Evolutionary conservation across 768 basidiomycete genomes (phyloP).

Genomic region (Termitomyces sp.): DNA sequence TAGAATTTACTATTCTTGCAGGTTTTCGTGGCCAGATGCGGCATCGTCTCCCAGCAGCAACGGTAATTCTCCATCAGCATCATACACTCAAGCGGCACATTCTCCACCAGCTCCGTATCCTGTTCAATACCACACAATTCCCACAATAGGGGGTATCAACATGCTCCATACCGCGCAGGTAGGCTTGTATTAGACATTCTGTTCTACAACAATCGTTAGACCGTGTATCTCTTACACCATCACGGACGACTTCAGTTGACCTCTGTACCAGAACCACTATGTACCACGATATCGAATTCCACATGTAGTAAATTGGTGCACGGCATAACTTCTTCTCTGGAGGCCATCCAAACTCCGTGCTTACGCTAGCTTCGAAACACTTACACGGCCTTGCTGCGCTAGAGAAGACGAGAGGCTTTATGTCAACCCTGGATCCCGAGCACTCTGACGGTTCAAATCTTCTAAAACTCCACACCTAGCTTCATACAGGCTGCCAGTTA

Average conservation of each 20-base stretch:
- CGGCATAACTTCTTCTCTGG: background rate
- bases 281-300: background rate
- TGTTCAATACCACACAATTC: slow-evolving; percentile 6
- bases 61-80: slow-evolving; percentile 14
- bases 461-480: no score
- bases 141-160: slow-evolving; percentile 7
- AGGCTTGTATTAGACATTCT: slow-evolving; percentile 6
- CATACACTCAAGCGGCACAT: background rate
- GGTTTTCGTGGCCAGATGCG: slow-evolving; percentile 27
- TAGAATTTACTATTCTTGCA: background rate
- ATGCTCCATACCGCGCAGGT: slow-evolving; percentile 13
- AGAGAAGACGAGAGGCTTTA: no score
- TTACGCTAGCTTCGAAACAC: background rate
- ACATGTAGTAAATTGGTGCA: background rate
- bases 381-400: no score
- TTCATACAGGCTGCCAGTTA: no score
- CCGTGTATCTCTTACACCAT: background rate
- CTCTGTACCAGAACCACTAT: background rate
- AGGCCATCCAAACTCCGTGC: background rate
- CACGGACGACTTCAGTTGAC: background rate
- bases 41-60: slow-evolving; percentile 18
- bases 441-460: no score
- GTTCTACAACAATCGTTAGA: background rate
- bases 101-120: slow-evolving; percentile 9
- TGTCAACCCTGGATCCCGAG: no score